Conservation (phyloP, 2,329 filamentous ascomycete species). For the Cladosporium sp. region DNA sequence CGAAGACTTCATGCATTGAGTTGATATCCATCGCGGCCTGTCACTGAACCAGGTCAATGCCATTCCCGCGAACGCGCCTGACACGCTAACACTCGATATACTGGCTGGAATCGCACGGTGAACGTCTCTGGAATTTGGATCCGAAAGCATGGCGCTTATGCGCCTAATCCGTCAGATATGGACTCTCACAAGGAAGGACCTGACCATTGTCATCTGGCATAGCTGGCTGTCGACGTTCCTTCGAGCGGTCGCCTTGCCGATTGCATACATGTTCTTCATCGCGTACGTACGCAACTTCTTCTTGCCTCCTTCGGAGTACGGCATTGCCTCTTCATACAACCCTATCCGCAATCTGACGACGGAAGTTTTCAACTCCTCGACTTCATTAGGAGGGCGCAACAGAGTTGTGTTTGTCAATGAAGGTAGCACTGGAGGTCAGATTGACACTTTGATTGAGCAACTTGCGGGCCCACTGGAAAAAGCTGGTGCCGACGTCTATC, state of each 20-base stretch:
- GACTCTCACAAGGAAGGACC: conserved; percentile 6
- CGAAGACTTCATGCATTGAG: too few species aligned
- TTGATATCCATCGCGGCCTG: too few species aligned
- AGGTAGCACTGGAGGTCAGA: conserved; percentile 58
- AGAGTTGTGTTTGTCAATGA: conserved; percentile 73
- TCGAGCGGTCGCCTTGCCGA: conserved; percentile 4
- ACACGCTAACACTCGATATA: too few species aligned
- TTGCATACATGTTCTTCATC: conserved; percentile 38
- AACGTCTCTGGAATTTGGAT: neutral
- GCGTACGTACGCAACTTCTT: conserved; percentile 65
- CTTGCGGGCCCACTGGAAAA: conserved; percentile 51
- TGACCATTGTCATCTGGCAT: conserved; percentile 9
- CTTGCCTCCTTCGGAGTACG: conserved; percentile 65
- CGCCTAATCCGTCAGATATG: conserved; percentile 9
- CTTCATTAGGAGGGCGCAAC: conserved; percentile 51
- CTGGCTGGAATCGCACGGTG: neutral
- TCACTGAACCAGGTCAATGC: neutral
- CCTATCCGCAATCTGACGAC: conserved; percentile 49
- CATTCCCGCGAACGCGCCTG: neutral
- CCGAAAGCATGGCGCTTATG: neutral
- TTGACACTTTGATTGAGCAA: conserved; percentile 60
- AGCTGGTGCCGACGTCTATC: conserved; percentile 51
- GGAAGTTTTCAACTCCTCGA: conserved; percentile 55
- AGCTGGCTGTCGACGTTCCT: conserved; percentile 9
- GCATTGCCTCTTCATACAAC: conserved; percentile 52